Evolutionary conservation across 1,284 basidiomycete genomes (phyloP).

Genomic region (Waitea zeae): DNA sequence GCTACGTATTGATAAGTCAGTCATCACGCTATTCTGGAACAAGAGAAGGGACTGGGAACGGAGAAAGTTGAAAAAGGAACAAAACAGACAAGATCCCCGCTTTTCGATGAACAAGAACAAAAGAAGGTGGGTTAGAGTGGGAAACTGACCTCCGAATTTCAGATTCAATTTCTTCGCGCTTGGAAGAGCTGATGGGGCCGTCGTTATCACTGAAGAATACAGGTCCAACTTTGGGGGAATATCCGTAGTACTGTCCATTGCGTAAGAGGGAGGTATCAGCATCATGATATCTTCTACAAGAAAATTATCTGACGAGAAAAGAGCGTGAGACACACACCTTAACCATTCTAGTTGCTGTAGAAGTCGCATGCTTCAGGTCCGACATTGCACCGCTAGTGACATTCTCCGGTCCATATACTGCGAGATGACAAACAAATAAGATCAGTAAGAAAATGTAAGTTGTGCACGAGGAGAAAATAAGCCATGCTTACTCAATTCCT

Average conservation of each 20-base stretch:
- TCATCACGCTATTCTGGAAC: no score
- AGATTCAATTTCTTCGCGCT: conserved; percentile 69
- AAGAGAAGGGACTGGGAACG: no score
- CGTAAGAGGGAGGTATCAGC: no score
- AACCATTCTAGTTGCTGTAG: conserved; percentile 77
- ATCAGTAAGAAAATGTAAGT: conserved; percentile 1
- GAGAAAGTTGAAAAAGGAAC: no score
- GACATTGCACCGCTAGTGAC: conserved; percentile 84
- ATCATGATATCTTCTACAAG: no score
- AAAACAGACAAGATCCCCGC: no score
- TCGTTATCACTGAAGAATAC: conserved; percentile 64
- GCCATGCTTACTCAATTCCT: conserved; percentile 55
- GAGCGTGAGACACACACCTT: conserved; percentile 32
- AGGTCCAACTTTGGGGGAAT: conserved; percentile 71
- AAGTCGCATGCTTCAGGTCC: conserved; percentile 69
- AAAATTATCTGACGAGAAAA: neutral
- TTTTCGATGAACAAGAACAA: no score
- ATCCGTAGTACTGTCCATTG: conserved; percentile 55
- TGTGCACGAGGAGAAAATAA: neutral
- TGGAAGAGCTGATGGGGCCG: conserved; percentile 50
- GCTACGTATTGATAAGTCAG: conserved; percentile 27
- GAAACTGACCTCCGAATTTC: conserved; percentile 60
- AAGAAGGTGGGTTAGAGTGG: conserved; percentile 1
- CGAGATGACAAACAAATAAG: conserved; percentile 5
- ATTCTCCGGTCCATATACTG: conserved; percentile 79